These are phyloP conservation scores for Plasmodium ovale DNA, from an alignment of 169 alveolate species.

Conservation along the genomic window DNA sequence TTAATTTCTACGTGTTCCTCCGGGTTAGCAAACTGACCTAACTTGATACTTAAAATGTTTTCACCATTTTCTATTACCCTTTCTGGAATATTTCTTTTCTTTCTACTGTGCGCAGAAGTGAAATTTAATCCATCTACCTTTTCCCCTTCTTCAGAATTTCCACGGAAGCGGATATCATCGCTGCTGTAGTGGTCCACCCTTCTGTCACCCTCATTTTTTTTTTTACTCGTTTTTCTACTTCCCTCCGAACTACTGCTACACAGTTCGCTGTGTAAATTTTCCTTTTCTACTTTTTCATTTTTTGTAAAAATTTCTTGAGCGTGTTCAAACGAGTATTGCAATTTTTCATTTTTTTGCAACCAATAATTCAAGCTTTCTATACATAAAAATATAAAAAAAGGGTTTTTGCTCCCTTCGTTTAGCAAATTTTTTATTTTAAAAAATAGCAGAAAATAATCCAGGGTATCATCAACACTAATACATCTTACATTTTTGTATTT, in stretches of 20 bases:
- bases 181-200: not conserved
- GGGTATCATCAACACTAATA: conserved; percentile 22
- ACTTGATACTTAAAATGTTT: not conserved
- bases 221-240: not conserved
- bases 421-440: conserved; percentile 64
- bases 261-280: not conserved
- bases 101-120: not conserved
- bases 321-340: conserved; percentile 47
- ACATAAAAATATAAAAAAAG: conserved; percentile 67
- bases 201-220: not conserved
- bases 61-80: not conserved
- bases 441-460: conserved; percentile 64
- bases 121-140: not conserved
- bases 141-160: not conserved
- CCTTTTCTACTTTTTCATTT: not conserved
- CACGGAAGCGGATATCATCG: too few relatives aligned
- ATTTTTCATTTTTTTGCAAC: conserved; percentile 68
- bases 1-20: conserved; percentile 29
- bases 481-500: conserved; percentile 67
- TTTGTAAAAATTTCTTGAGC: not conserved
- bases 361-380: conserved; percentile 69
- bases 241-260: not conserved
- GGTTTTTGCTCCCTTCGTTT: conserved; percentile 40
- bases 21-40: conserved; percentile 2
- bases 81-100: not conserved